These are phyloP conservation scores for Xylaria scruposa DNA, from an alignment of 495 filamentous ascomycete genomes.

Conservation along the genomic window DNA sequence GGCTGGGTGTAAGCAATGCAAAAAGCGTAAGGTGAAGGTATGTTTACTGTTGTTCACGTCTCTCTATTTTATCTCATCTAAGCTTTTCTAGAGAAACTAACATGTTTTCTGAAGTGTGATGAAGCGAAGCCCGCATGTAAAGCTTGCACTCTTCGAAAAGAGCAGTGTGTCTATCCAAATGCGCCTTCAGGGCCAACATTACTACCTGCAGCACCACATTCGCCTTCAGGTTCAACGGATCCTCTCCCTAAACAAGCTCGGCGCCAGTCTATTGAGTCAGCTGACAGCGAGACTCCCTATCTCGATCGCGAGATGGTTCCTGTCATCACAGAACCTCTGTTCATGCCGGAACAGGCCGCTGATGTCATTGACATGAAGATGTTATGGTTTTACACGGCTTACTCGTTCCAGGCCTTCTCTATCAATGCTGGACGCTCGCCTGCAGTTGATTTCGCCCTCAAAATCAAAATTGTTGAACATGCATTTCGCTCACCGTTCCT, in stretches of 20 bases:
- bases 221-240: slow-evolving; percentile 8
- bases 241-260: slow-evolving; percentile 27
- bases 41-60: slow-evolving; percentile 27
- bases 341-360: slow-evolving; percentile 34
- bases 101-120: slow-evolving; percentile 50
- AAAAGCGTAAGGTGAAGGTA: slow-evolving; percentile 52
- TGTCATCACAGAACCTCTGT: slow-evolving; percentile 46
- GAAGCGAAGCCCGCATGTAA: slow-evolving; percentile 55
- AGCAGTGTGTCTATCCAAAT: slow-evolving; percentile 50
- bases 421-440: slow-evolving; percentile 39
- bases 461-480: slow-evolving; percentile 51
- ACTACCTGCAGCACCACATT: slow-evolving; percentile 27
- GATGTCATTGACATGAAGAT: slow-evolving; percentile 49
- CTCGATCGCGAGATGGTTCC: slow-evolving; percentile 22
- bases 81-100: neutral
- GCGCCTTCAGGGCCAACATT: slow-evolving; percentile 17
- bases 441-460: slow-evolving; percentile 46
- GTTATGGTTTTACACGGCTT: slow-evolving; percentile 50
- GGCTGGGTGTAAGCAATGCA: slow-evolving; percentile 54
- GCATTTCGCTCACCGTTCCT: slow-evolving; percentile 56
- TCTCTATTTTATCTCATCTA: neutral
- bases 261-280: neutral
- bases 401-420: slow-evolving; percentile 48
- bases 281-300: neutral
- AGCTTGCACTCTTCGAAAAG: slow-evolving; percentile 51